phyloP scores from a whole-genome alignment of 805 yeast species.

The Zygosaccharomyces bailii region DNA sequence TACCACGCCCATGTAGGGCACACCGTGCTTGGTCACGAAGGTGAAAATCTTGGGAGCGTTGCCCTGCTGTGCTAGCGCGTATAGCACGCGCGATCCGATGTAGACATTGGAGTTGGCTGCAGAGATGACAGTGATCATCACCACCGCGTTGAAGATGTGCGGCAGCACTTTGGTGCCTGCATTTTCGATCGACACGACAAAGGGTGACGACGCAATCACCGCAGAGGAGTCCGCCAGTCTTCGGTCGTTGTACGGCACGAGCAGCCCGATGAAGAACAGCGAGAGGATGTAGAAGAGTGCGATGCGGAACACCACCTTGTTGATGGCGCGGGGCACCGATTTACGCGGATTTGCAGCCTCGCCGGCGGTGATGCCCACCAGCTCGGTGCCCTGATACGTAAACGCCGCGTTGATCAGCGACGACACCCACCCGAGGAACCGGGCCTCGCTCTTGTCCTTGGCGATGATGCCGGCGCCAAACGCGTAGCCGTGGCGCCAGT shows the following conservation, averaged over 20 bases:
- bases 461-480: slow-evolving; percentile 57
- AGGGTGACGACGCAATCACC: slow-evolving; percentile 58
- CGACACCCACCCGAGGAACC: slow-evolving; percentile 53
- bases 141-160: slow-evolving; percentile 68
- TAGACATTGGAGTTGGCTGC: slow-evolving; percentile 78
- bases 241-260: slow-evolving; percentile 61
- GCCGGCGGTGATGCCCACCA: slow-evolving; percentile 57
- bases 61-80: slow-evolving; percentile 56
- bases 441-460: slow-evolving; percentile 39
- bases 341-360: slow-evolving; percentile 64
- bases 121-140: slow-evolving; percentile 61
- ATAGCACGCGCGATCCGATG: slow-evolving; percentile 67
- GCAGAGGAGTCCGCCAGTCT: slow-evolving; percentile 36
- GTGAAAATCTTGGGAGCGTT: slow-evolving; percentile 57
- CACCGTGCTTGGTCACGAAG: slow-evolving; percentile 55
- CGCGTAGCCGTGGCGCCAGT: slow-evolving; percentile 66
- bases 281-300: slow-evolving; percentile 57
- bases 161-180: slow-evolving; percentile 68
- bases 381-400: slow-evolving; percentile 59
- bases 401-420: slow-evolving; percentile 54
- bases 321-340: slow-evolving; percentile 64
- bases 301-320: slow-evolving; percentile 62
- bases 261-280: slow-evolving; percentile 59
- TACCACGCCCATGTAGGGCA: slow-evolving; percentile 55
- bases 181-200: slow-evolving; percentile 60